Conservation (phyloP, 1,284 basidiomycete species). For the Trichosporon asahii region DNA sequence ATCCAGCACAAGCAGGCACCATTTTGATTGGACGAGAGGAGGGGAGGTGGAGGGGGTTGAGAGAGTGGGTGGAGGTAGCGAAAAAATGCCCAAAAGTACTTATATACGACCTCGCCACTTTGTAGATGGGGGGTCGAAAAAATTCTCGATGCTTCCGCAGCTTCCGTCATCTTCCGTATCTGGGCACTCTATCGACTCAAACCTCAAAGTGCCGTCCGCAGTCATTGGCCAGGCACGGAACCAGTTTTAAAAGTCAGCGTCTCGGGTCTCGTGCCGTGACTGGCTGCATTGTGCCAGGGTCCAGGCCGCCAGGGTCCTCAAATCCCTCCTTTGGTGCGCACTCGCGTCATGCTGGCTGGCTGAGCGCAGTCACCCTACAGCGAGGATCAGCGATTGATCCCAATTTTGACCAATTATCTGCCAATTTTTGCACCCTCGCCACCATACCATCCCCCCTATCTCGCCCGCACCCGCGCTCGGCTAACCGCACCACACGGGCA, state of each 20-base stretch:
- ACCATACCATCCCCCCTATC: not conserved
- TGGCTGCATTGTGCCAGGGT: not conserved
- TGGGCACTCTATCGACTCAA: not conserved
- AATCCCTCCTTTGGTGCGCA: not conserved
- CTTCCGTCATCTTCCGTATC: not conserved
- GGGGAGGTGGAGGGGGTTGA: not conserved
- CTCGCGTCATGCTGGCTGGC: not conserved
- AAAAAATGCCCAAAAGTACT: not conserved
- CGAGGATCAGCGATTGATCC: not conserved
- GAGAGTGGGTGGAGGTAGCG: constrained; percentile 5
- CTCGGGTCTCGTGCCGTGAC: not conserved
- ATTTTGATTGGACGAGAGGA: constrained; percentile 11
- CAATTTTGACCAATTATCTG: not conserved
- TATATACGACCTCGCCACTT: constrained; percentile 1
- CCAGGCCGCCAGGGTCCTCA: not conserved
- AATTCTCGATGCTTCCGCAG: constrained; percentile 7
- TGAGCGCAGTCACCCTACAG: not conserved
- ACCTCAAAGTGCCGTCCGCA: not conserved
- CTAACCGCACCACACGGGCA: not conserved
- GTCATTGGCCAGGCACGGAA: not conserved
- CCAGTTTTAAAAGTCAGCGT: not conserved
- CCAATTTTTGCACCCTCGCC: not conserved
- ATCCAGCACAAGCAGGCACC: constrained; percentile 11
- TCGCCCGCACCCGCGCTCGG: not conserved
- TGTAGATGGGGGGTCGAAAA: not conserved